Conservation (phyloP, 2,329 filamentous ascomycete genomes). For the Alternaria triticina region DNA sequence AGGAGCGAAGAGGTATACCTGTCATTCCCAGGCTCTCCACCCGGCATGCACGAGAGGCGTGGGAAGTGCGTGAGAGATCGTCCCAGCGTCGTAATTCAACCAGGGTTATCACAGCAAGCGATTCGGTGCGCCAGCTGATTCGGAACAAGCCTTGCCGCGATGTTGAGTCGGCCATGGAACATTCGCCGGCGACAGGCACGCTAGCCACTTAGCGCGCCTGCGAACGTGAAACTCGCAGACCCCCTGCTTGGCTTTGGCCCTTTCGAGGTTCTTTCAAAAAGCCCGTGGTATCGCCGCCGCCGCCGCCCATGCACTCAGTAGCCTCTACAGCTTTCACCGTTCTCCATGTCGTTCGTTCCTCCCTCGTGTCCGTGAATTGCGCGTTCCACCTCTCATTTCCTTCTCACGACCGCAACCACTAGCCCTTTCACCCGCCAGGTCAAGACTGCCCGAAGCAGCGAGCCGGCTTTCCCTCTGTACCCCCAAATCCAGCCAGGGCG, state of each 20-base stretch:
- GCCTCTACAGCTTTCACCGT: background rate
- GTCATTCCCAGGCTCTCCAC: background rate
- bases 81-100: conserved; percentile 1
- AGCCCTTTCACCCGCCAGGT: conserved; percentile 1
- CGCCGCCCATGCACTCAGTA: background rate
- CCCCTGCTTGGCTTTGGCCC: conserved; percentile 10
- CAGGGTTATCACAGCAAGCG: background rate
- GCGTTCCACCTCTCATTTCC: conserved; percentile 3
- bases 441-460: conserved; percentile 6
- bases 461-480: conserved; percentile 1
- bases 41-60: background rate
- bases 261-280: conserved; percentile 5
- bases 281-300: background rate
- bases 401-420: background rate
- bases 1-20: background rate
- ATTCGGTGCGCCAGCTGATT: conserved; percentile 1
- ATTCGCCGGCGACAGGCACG: conserved; percentile 8
- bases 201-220: conserved; percentile 2
- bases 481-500: conserved; percentile 11
- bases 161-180: background rate
- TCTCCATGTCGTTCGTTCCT: background rate
- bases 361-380: conserved; percentile 2
- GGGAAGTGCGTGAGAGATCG: background rate
- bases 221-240: conserved; percentile 11
- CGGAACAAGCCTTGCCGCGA: conserved; percentile 8